These are phyloP conservation scores for Emiliania huxleyi DNA, from an alignment of 78 protist genomes.

Conservation along the genomic window DNA sequence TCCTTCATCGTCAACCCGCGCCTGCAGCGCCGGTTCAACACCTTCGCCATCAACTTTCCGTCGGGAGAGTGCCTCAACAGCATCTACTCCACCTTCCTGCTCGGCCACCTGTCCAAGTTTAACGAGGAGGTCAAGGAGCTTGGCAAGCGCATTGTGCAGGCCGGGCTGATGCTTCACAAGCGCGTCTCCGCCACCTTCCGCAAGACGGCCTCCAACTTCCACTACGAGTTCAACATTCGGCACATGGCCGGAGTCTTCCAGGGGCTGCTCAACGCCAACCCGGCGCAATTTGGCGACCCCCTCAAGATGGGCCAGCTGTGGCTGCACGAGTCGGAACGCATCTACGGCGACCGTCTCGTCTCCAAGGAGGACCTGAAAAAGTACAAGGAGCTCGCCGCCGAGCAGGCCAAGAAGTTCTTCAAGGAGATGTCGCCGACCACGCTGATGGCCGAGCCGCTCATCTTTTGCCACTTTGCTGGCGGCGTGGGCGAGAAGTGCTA, in stretches of 20 bases:
- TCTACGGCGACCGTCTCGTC: slow-evolving; percentile 57
- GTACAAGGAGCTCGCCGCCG: slow-evolving; percentile 41
- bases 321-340: slow-evolving; percentile 53
- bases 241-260: slow-evolving; percentile 60
- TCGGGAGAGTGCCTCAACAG: slow-evolving; percentile 46
- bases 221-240: slow-evolving; percentile 69
- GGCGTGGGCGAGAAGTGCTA: slow-evolving; percentile 40
- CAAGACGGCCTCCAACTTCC: slow-evolving; percentile 67
- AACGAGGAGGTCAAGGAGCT: neutral
- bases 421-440: slow-evolving; percentile 37
- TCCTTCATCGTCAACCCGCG: slow-evolving; percentile 68
- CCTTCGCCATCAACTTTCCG: slow-evolving; percentile 59
- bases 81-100: slow-evolving; percentile 55
- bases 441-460: slow-evolving; percentile 35
- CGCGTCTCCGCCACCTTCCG: slow-evolving; percentile 50
- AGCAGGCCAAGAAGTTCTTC: slow-evolving; percentile 41
- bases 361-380: slow-evolving; percentile 6
- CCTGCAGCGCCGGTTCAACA: slow-evolving; percentile 68
- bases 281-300: neutral
- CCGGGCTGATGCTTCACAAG: slow-evolving; percentile 59
- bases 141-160: slow-evolving; percentile 26
- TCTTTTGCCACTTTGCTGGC: slow-evolving; percentile 42
- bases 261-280: slow-evolving; percentile 41
- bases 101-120: slow-evolving; percentile 45
- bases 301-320: slow-evolving; percentile 34